Percentiles rank a stretch among this genome's conserved stretches.
Conservation (phyloP, 2,329 filamentous ascomycete species). For the Colletotrichum tropicicola region DNA sequence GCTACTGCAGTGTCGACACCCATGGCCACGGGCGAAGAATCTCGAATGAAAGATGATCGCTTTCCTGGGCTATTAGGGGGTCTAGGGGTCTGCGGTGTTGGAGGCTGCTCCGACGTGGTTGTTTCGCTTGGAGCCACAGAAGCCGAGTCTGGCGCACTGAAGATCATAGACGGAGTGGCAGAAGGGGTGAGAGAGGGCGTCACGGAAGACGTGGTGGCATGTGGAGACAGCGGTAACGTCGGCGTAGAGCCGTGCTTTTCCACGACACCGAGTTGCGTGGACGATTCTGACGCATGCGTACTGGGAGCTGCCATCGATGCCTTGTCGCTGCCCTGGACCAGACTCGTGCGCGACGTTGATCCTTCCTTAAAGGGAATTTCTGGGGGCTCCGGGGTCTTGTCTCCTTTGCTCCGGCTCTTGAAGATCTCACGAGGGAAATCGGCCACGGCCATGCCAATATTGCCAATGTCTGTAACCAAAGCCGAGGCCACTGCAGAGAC, state of each 20-base stretch:
- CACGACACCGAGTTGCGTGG: conserved; percentile 20
- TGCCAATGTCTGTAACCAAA: conserved; percentile 83
- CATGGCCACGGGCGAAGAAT: conserved; percentile 34
- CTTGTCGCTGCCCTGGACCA: conserved; percentile 1
- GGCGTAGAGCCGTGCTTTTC: conserved; percentile 17
- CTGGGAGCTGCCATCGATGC: conserved; percentile 9
- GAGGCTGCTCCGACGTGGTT: conserved; percentile 42
- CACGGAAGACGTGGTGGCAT: background rate
- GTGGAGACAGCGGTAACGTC: conserved; percentile 12
- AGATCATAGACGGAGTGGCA: conserved; percentile 33
- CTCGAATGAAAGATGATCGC: conserved; percentile 29
- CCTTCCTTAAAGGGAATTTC: conserved; percentile 10
- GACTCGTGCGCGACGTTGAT: background rate
- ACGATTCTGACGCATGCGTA: conserved; percentile 22
- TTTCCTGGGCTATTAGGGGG: conserved; percentile 19
- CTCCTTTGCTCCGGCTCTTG: conserved; percentile 42
- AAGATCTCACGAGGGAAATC: conserved; percentile 73
- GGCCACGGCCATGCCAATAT: conserved; percentile 83
- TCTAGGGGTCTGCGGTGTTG: background rate
- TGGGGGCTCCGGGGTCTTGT: conserved; percentile 24
- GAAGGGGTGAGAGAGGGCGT: conserved; percentile 2
- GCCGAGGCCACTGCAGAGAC: conserved; percentile 81
- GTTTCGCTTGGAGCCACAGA: conserved; percentile 42
- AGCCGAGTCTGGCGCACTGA: conserved; percentile 33
- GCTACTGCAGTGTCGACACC: conserved; percentile 68